A percentile compares a stretch with the other conserved stretches of the same genome.
phyloP scores from a whole-genome alignment of 257 asterid genomes.

The Solanum chmielewskii region DNA sequence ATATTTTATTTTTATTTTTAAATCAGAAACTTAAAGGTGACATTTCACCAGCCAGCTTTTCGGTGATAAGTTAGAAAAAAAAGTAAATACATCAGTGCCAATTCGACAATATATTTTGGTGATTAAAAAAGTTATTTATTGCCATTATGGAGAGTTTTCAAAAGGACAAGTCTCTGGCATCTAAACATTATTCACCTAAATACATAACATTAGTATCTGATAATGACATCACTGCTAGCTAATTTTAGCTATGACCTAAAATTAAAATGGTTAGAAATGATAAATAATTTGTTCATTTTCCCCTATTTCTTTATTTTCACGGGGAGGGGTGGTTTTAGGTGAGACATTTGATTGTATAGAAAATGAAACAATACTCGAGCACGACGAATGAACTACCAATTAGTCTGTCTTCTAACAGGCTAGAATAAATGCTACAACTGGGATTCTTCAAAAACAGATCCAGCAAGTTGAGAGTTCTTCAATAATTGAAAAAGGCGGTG shows the following conservation, averaged over 20 bases:
- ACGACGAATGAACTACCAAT: neutral
- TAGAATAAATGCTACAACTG: neutral
- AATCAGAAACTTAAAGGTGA: neutral
- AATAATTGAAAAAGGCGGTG: neutral
- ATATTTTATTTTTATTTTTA: neutral
- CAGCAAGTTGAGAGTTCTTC: neutral
- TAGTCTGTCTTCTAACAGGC: neutral
- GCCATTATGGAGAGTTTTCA: neutral
- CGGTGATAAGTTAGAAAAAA: neutral
- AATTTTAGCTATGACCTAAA: neutral
- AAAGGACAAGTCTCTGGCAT: neutral
- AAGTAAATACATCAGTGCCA: neutral
- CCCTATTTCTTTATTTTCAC: neutral
- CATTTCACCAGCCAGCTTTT: neutral
- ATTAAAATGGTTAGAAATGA: neutral
- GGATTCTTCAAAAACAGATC: neutral
- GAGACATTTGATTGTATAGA: neutral
- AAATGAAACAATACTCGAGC: neutral
- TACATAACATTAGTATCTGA: neutral
- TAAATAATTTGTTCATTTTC: neutral
- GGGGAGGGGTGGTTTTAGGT: neutral
- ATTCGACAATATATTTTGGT: neutral
- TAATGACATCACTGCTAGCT: neutral
- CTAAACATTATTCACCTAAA: constrained; percentile 3
- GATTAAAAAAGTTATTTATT: neutral